Evolutionary conservation across 176 grass and related monocot genomes (phyloP).

Genomic region (Paspalum notatum): DNA sequence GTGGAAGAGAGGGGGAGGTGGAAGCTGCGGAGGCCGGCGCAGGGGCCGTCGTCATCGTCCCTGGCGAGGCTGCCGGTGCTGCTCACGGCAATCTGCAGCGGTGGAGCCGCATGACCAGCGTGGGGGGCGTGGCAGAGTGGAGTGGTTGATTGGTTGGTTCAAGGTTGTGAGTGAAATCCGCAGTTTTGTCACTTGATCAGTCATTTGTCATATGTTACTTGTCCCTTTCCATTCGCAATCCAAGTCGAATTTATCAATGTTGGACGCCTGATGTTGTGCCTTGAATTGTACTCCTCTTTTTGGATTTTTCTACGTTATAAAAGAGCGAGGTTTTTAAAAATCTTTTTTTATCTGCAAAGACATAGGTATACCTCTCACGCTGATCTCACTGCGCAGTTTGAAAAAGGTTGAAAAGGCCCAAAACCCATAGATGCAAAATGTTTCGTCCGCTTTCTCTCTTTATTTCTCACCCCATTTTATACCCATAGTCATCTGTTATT

Average conservation of each 20-base stretch:
- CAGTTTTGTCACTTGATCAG: not conserved
- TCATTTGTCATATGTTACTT: not conserved
- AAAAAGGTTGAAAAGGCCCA: too few relatives aligned
- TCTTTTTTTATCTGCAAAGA: too few relatives aligned
- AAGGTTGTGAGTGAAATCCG: not conserved
- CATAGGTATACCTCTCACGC: too few relatives aligned
- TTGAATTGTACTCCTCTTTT: too few relatives aligned
- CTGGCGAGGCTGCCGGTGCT: slow-evolving; percentile 68
- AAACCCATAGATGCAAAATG: too few relatives aligned
- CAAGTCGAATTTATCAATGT: not conserved
- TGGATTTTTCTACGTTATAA: too few relatives aligned
- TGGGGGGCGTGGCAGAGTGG: not conserved
- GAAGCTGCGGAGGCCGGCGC: slow-evolving; percentile 33
- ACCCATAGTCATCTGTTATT: too few relatives aligned
- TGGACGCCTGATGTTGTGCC: too few relatives aligned
- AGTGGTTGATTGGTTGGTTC: not conserved
- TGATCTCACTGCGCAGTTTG: too few relatives aligned
- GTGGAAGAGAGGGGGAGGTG: slow-evolving; percentile 39
- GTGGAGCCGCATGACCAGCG: slow-evolving; percentile 35
- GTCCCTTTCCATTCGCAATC: not conserved
- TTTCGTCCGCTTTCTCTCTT: too few relatives aligned
- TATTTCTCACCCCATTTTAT: too few relatives aligned
- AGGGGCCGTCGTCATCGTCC: slow-evolving; percentile 37
- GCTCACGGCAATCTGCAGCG: slow-evolving; percentile 81
- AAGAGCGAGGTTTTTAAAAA: too few relatives aligned